Conservation (phyloP, 148 eudicot species). For the Beta vulgaris region DNA sequence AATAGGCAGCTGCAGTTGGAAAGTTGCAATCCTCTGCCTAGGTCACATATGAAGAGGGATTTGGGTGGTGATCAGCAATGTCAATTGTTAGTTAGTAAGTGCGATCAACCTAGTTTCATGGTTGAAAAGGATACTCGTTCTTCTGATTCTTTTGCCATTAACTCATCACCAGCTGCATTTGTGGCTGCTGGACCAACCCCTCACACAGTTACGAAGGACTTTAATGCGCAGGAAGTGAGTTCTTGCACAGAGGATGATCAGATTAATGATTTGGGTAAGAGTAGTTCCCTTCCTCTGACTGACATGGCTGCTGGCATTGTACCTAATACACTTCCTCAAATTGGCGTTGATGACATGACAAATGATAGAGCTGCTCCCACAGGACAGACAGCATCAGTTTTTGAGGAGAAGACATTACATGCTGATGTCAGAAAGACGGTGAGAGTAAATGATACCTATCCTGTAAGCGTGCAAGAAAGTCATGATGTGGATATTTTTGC, state of each 20-base stretch:
- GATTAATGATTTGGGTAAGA: slow-evolving; percentile 13
- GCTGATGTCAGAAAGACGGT: slow-evolving; percentile 28
- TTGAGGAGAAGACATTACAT: slow-evolving; percentile 24
- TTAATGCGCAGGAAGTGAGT: slow-evolving; percentile 22
- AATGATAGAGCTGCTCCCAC: slow-evolving; percentile 18
- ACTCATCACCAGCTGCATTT: slow-evolving; percentile 16
- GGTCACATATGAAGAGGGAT: slow-evolving; percentile 16
- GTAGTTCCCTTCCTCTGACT: slow-evolving; percentile 20
- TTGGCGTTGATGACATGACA: slow-evolving; percentile 24
- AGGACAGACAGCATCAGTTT: slow-evolving; percentile 19
- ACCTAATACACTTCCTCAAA: slow-evolving; percentile 22
- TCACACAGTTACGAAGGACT: slow-evolving; percentile 21
- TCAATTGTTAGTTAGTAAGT: slow-evolving; percentile 24
- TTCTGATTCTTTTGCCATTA: slow-evolving; percentile 15
- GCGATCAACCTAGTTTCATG: slow-evolving; percentile 14
- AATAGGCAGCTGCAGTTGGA: slow-evolving; percentile 25
- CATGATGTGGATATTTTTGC: slow-evolving; percentile 24
- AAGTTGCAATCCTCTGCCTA: slow-evolving; percentile 27
- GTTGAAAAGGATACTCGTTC: slow-evolving; percentile 13
- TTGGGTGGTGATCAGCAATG: slow-evolving; percentile 20
- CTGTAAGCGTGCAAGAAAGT: slow-evolving; percentile 28
- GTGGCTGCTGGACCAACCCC: slow-evolving; percentile 10
- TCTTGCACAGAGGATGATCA: slow-evolving; percentile 19
- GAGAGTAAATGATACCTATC: slow-evolving; percentile 24
- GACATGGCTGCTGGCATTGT: slow-evolving; percentile 21